Conservation (phyloP, 2,329 filamentous ascomycete species). For the Aspergillus fumigatiaffinis region DNA sequence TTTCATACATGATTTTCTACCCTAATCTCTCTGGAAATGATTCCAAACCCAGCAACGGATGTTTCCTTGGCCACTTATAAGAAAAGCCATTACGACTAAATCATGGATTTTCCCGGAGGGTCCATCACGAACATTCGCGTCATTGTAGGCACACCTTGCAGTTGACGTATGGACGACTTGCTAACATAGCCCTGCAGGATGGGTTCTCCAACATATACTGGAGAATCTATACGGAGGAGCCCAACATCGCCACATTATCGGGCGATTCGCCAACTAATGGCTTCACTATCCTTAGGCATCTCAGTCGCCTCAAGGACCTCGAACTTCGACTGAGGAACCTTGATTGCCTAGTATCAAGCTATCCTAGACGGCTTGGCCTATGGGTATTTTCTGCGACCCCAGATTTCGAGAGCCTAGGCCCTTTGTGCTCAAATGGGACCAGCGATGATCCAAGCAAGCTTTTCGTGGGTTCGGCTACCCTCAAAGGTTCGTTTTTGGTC, state of each 20-base stretch:
- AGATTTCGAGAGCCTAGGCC: conserved; percentile 32
- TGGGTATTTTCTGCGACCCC: conserved; percentile 40
- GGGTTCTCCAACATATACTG: conserved; percentile 42
- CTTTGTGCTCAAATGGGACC: conserved; percentile 23
- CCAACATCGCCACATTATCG: conserved; percentile 24
- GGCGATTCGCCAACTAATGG: conserved; percentile 33
- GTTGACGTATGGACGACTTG: background rate
- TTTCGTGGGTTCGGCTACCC: conserved; percentile 25
- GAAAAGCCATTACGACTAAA: conserved; percentile 26
- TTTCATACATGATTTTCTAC: conserved; percentile 9
- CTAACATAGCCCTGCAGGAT: conserved; percentile 32
- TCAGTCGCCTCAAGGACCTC: conserved; percentile 38
- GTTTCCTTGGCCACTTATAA: conserved; percentile 24
- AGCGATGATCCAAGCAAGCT: conserved; percentile 27
- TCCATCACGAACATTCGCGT: conserved; percentile 41
- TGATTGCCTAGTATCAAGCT: conserved; percentile 36
- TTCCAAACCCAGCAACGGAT: conserved; percentile 20
- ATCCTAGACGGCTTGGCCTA: conserved; percentile 35
- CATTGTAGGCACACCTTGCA: conserved; percentile 32
- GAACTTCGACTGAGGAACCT: conserved; percentile 34
- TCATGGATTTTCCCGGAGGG: conserved; percentile 43
- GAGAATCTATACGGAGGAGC: conserved; percentile 41
- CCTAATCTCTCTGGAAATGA: conserved; percentile 31
- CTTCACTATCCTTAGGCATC: conserved; percentile 35
- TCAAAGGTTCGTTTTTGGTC: conserved; percentile 27